phyloP scores from a whole-genome alignment of 805 yeast species.

The Kuraishia capsulata region DNA sequence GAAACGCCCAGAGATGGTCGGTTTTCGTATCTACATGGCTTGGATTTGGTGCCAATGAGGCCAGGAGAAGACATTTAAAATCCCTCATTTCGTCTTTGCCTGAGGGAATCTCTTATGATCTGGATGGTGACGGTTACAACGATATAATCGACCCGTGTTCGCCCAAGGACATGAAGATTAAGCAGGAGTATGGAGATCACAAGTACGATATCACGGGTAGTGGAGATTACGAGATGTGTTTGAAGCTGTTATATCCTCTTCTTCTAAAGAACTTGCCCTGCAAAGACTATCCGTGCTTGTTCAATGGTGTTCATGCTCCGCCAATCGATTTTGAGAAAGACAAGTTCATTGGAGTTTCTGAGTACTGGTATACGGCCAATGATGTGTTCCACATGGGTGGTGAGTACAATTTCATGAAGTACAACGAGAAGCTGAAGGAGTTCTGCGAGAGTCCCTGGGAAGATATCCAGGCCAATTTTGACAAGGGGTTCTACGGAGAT shows the following conservation, averaged over 20 bases:
- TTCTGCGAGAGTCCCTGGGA: constrained; percentile 79
- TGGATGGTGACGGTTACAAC: constrained; percentile 35
- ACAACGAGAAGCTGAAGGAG: constrained; percentile 53
- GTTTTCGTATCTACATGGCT: constrained; percentile 95
- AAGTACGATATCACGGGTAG: constrained; percentile 54
- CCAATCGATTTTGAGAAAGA: constrained; percentile 69
- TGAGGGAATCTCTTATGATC: constrained; percentile 32
- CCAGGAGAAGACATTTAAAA: constrained; percentile 62
- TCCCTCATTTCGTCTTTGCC: constrained; percentile 39
- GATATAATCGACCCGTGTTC: constrained; percentile 69
- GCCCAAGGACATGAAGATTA: constrained; percentile 49
- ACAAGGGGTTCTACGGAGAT: constrained; percentile 47
- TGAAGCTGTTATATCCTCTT: constrained; percentile 64
- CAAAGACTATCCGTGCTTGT: constrained; percentile 79
- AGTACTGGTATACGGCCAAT: constrained; percentile 95
- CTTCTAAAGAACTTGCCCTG: constrained; percentile 77
- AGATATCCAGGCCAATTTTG: constrained; percentile 33
- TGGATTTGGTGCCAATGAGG: constrained; percentile 96
- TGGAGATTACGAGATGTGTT: constrained; percentile 73
- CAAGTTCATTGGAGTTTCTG: constrained; percentile 88
- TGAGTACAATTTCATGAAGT: constrained; percentile 66
- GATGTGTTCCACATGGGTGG: constrained; percentile 88
- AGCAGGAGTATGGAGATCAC: constrained; percentile 36
- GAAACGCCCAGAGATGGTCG: constrained; percentile 66
- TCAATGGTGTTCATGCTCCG: constrained; percentile 95